Evolutionary conservation across 2,329 filamentous ascomycete species (phyloP), one percentile per base, ranked within the genome.

Genomic region (Colletotrichum neosansevieriae): DNA sequence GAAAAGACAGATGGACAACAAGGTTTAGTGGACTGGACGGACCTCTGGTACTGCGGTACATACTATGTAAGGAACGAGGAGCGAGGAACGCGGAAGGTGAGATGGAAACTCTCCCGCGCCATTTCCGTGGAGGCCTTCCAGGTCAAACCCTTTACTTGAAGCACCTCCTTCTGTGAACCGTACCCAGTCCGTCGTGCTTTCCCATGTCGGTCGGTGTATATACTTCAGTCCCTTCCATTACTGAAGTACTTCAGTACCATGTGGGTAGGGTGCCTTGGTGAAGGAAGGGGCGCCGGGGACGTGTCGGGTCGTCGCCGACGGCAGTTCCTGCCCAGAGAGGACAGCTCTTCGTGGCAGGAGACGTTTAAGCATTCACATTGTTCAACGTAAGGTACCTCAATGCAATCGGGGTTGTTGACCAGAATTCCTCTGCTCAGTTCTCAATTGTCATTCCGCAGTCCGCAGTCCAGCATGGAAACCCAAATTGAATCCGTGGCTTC

Each of bases 61-160:
- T 24, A 24, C n/a, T n/a, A n/a, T n/a, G n/a, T n/a, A n/a, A 5
- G 24, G 24, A 24, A 24, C 24, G 24, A 24, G 24, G 24, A 24
- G 24, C 24, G 24, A 24, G 24, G 24, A 24, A 24, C 24, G 24
- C 4, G 24, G 4, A 7, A 29, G 49, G n/a, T 29, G 21, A 42
- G 34, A 15, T 36, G 58, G 42, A 29, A 58, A 21, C 38, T 42
- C 61, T 59, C 61, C 61, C 61, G 61, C 54, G 49, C 36, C 62
- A 65, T 60, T 65, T 44, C 62, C 56, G 62, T 29, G 38, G 57
- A 29, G 32, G 34, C 40, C 34, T 57, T 38, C 49, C 58, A 12
- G 58, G 59, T 40, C 59, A 50, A 62, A 50, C 63, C 50, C 42
- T 63, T 29, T 44, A 29, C 36, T 34, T 65, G 51, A 51, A 15